phyloP scores from a whole-genome alignment of 2,329 filamentous ascomycete genomes.

The Herpomyces periplanetae region DNA sequence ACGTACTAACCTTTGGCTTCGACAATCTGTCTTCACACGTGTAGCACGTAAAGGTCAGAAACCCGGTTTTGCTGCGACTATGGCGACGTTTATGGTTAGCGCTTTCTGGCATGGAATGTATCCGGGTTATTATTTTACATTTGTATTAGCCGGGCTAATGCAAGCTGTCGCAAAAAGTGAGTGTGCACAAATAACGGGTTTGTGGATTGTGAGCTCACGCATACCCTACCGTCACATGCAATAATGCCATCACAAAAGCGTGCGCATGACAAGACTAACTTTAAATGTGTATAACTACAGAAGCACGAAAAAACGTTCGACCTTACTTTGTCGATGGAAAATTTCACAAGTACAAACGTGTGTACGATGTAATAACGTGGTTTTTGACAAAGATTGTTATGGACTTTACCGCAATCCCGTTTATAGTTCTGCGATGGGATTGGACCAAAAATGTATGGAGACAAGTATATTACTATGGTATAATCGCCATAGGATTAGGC shows the following conservation, averaged over 20 bases:
- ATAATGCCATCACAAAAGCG: constrained; percentile 3
- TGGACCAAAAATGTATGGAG: constrained; percentile 37
- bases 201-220: constrained; percentile 1
- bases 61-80: constrained; percentile 65
- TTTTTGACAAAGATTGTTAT: constrained; percentile 43
- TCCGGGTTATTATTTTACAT: constrained; percentile 72
- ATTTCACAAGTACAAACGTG: constrained; percentile 29
- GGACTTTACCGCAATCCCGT: constrained; percentile 44
- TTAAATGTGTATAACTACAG: constrained; percentile 25
- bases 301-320: constrained; percentile 74
- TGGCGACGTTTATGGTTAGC: constrained; percentile 75
- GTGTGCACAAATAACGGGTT: constrained; percentile 7
- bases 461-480: constrained; percentile 53
- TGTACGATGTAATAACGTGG: constrained; percentile 46
- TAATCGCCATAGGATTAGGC: constrained; percentile 34
- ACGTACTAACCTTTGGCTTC: constrained; percentile 85
- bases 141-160: constrained; percentile 55
- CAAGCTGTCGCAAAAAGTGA: constrained; percentile 79
- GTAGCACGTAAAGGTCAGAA: constrained; percentile 87
- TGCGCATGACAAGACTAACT: background rate
- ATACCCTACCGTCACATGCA: background rate
- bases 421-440: constrained; percentile 34
- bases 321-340: constrained; percentile 27
- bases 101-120: constrained; percentile 97
- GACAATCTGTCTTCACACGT: constrained; percentile 76